Evolutionary conservation across 805 yeast species (phyloP).

Genomic region (Lachancea fermentati): DNA sequence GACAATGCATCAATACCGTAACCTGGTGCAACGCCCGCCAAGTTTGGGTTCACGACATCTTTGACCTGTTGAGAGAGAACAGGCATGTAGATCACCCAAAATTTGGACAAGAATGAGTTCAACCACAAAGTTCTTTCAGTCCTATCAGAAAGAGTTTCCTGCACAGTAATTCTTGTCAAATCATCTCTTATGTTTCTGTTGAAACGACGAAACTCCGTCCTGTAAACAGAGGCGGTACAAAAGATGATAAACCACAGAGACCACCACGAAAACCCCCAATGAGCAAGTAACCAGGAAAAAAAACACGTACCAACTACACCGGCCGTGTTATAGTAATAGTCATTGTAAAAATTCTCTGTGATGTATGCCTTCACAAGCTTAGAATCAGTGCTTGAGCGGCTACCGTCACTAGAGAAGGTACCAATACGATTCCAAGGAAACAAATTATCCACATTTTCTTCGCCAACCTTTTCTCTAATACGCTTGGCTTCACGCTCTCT

Average conservation of each 20-base stretch:
- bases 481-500: conserved; percentile 11
- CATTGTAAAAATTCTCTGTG: conserved; percentile 62
- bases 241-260: conserved; percentile 55
- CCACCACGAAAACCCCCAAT: conserved; percentile 58
- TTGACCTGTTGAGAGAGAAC: conserved; percentile 71
- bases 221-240: conserved; percentile 59
- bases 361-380: conserved; percentile 51
- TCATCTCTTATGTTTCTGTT: conserved; percentile 72
- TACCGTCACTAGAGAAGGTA: conserved; percentile 17
- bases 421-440: conserved; percentile 38
- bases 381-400: conserved; percentile 19
- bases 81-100: conserved; percentile 88
- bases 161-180: conserved; percentile 58
- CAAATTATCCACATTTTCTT: conserved; percentile 14
- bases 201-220: conserved; percentile 70
- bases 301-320: conserved; percentile 64
- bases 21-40: conserved; percentile 74
- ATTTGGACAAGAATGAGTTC: conserved; percentile 68
- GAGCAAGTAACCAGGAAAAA: conserved; percentile 63
- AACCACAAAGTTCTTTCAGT: conserved; percentile 79
- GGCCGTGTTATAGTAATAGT: conserved; percentile 65
- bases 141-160: conserved; percentile 55
- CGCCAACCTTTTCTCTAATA: conserved; percentile 11
- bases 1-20: conserved; percentile 72
- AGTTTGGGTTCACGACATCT: conserved; percentile 58